Evolutionary conservation across 2,329 filamentous ascomycete species (phyloP).

Genomic region (Epichloe festucae): DNA sequence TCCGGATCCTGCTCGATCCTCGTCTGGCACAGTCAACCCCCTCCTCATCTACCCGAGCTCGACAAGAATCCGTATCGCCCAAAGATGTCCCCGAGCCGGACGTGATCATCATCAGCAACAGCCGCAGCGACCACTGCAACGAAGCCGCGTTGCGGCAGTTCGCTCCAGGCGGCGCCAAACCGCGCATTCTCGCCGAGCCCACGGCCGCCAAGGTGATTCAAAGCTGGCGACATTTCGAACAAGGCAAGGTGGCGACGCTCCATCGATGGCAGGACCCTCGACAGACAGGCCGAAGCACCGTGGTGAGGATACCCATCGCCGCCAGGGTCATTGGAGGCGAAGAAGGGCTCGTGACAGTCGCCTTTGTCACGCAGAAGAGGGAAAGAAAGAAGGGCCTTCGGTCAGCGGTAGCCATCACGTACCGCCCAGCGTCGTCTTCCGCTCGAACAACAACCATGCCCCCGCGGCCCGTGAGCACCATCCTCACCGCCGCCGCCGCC

Average conservation of each 20-base stretch:
- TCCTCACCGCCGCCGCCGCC: constrained; percentile 4
- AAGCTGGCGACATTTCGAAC: constrained; percentile 55
- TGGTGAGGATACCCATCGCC: constrained; percentile 38
- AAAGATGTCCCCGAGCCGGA: constrained; percentile 29
- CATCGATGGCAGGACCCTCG: constrained; percentile 33
- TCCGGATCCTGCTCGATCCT: constrained; percentile 59
- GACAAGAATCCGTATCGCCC: constrained; percentile 39
- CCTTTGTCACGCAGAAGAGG: constrained; percentile 47
- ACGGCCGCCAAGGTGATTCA: constrained; percentile 51
- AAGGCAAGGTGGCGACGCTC: constrained; percentile 31
- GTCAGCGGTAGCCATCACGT: constrained; percentile 59
- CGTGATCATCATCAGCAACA: constrained; percentile 32
- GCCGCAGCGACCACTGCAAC: constrained; percentile 55
- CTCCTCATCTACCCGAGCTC: constrained; percentile 32
- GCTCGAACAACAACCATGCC: constrained; percentile 6
- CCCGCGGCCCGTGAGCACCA: constrained; percentile 8
- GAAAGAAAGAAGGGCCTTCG: constrained; percentile 50
- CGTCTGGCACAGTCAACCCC: constrained; percentile 44
- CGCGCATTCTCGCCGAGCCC: constrained; percentile 53
- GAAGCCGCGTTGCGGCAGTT: constrained; percentile 55
- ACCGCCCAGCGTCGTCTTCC: constrained; percentile 39
- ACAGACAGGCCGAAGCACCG: constrained; percentile 18
- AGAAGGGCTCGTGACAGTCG: constrained; percentile 57
- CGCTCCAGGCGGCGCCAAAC: constrained; percentile 35
- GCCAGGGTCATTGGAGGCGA: constrained; percentile 36